Conservation (phyloP, 2,329 filamentous ascomycete genomes). For the Fusarium sp. region DNA sequence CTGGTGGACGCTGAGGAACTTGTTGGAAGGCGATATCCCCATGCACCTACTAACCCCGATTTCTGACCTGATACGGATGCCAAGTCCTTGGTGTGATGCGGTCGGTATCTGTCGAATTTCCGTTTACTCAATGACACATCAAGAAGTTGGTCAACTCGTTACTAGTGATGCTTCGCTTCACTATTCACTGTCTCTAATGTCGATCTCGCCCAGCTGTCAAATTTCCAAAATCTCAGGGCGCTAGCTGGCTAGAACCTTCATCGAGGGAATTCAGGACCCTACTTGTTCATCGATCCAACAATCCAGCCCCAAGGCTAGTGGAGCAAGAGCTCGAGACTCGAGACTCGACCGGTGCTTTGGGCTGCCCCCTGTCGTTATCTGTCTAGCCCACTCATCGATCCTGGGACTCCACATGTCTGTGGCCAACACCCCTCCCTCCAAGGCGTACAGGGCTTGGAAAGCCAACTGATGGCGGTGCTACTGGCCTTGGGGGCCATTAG, state of each 20-base stretch:
- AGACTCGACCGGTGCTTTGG: slow-evolving; percentile 28
- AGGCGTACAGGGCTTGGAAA: slow-evolving; percentile 25
- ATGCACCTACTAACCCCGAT: slow-evolving; percentile 12
- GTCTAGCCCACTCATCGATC: slow-evolving; percentile 36
- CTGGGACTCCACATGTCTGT: slow-evolving; percentile 39
- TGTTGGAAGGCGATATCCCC: not conserved
- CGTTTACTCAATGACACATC: not conserved
- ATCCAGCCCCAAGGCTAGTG: slow-evolving; percentile 33
- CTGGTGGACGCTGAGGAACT: not conserved
- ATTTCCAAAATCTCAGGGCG: slow-evolving; percentile 12
- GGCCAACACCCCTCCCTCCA: slow-evolving; percentile 43
- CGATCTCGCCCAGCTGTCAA: slow-evolving; percentile 3
- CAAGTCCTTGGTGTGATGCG: slow-evolving; percentile 29
- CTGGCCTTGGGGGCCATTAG: slow-evolving; percentile 40
- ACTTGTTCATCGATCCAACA: slow-evolving; percentile 33
- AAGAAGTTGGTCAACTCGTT: not conserved
- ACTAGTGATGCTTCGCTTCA: not conserved
- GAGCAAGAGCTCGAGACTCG: slow-evolving; percentile 22
- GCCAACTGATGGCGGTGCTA: slow-evolving; percentile 36
- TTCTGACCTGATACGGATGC: slow-evolving; percentile 23
- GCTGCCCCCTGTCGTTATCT: slow-evolving; percentile 17
- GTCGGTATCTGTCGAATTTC: slow-evolving; percentile 11
- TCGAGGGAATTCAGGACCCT: slow-evolving; percentile 13
- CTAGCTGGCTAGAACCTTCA: slow-evolving; percentile 39
- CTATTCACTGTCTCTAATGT: not conserved